Evolutionary conservation across 1,284 basidiomycete species (phyloP), one percentile per base, ranked within the genome.

Genomic region (Cystobasidiaceae sp.): DNA sequence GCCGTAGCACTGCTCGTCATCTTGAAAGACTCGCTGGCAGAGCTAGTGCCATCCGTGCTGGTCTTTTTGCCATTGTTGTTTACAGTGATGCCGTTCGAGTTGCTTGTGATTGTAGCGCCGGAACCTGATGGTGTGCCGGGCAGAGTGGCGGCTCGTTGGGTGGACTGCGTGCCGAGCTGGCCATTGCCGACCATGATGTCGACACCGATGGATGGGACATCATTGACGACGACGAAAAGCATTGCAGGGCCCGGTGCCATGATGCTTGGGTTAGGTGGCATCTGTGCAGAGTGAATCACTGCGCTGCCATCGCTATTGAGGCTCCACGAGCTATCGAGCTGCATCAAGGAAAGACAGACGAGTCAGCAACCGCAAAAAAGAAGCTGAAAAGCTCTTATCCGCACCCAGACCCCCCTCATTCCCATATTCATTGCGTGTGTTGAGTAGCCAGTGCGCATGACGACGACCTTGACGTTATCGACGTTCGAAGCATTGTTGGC

Each of bases 391-490:
- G n/a, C n/a, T n/a, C n/a, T n/a, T n/a, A n/a, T n/a, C n/a, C n/a
- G n/a, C n/a, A n/a, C n/a, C n/a, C n/a, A n/a, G n/a, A n/a, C 71
- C 68, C 80, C 81, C n/a, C 67, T 66, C 67, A 52, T 48, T 28
- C 67, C 67, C 46, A 70, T 66, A 33, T 67, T 69, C 62, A 62
- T 61, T 19, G 48, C 66, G 52, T 66, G 62, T 0, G 70, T 97
- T 0, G 90, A 90, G 81, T 93, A 97, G 7, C 93, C 93, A 30
- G 86, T 83, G 66, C 94, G 88, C 68, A 90, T 81, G 70, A 97
- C 78, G 63, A 86, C 84, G 19, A 93, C 87, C 21, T 85, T 87
- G 43, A 92, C 88, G 71, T 86, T 86, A 63, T 85, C 83, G 13
- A 82, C 74, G 62, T 76, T 78, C 65, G 75, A 69, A 1, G 74